phyloP scores from a whole-genome alignment of 2,329 filamentous ascomycete species.

The Trichothecium sympodiale region DNA sequence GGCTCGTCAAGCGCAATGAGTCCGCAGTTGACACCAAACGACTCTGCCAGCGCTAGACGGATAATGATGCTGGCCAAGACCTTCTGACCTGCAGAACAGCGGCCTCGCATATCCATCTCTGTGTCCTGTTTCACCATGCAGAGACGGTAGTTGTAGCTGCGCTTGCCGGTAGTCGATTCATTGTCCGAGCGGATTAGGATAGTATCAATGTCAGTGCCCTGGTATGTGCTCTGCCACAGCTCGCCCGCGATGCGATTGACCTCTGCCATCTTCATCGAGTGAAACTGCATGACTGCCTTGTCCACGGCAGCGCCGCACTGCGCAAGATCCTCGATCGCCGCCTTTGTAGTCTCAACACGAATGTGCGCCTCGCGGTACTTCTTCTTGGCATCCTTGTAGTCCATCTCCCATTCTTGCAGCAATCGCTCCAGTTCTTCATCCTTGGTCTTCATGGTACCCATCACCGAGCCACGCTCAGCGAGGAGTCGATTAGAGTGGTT shows the following conservation, averaged over 20 bases:
- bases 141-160: conserved; percentile 92
- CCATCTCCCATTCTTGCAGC: conserved; percentile 69
- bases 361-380: conserved; percentile 84
- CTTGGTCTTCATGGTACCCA: conserved; percentile 72
- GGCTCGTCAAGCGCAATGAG: conserved; percentile 95
- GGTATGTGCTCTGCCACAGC: conserved; percentile 94
- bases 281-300: conserved; percentile 95
- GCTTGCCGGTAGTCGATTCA: conserved; percentile 61
- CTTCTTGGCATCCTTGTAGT: conserved; percentile 72
- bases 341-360: conserved; percentile 82
- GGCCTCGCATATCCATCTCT: conserved; percentile 98
- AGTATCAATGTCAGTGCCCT: conserved; percentile 93
- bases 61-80: conserved; percentile 97
- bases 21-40: conserved; percentile 91
- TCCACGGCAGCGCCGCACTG: conserved; percentile 78
- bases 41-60: conserved; percentile 87
- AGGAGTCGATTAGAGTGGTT: conserved; percentile 56
- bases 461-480: conserved; percentile 62
- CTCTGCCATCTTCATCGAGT: conserved; percentile 94
- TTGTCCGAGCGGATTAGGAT: conserved; percentile 91
- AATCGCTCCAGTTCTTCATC: conserved; percentile 67
- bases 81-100: conserved; percentile 93
- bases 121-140: conserved; percentile 96
- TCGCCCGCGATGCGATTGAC: conserved; percentile 92
- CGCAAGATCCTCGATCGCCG: conserved; percentile 79